A percentile compares a stretch with the other conserved stretches of the same genome.
Evolutionary conservation across 2,329 filamentous ascomycete species (phyloP).

Genomic region (Amylocarpus encephaloides): DNA sequence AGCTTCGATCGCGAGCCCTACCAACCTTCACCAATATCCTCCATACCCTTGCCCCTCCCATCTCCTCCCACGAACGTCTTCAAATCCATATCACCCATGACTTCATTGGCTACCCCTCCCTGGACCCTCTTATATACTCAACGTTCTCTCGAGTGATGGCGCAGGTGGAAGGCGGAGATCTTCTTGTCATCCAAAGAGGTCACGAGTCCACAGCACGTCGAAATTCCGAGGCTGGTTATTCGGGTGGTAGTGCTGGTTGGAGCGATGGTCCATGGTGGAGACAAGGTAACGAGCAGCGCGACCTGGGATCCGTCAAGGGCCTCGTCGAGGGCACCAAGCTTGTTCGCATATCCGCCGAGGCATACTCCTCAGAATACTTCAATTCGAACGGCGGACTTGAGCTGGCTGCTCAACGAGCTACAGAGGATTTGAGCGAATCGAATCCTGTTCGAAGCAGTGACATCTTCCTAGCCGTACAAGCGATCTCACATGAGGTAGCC

Average conservation of each 20-base stretch:
- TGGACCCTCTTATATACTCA: slow-evolving; percentile 85
- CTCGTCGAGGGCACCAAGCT: slow-evolving; percentile 85
- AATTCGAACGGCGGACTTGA: slow-evolving; percentile 70
- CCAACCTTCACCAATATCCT: slow-evolving; percentile 94
- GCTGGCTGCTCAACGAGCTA: slow-evolving; percentile 70
- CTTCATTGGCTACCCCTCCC: slow-evolving; percentile 84
- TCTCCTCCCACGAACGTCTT: slow-evolving; percentile 92
- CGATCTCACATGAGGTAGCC: slow-evolving; percentile 61
- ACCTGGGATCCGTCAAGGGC: slow-evolving; percentile 73
- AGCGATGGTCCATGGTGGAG: slow-evolving; percentile 97
- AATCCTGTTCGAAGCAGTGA: slow-evolving; percentile 92
- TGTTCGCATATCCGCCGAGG: slow-evolving; percentile 80
- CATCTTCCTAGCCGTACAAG: slow-evolving; percentile 93
- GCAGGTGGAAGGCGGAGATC: slow-evolving; percentile 95
- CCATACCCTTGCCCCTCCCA: slow-evolving; percentile 91
- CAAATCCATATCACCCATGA: slow-evolving; percentile 98
- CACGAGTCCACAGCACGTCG: slow-evolving; percentile 72
- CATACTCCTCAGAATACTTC: slow-evolving; percentile 82
- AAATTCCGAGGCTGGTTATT: slow-evolving; percentile 52
- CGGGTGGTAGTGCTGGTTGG: slow-evolving; percentile 63
- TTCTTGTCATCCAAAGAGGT: slow-evolving; percentile 89
- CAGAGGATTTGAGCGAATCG: slow-evolving; percentile 69
- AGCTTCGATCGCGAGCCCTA: slow-evolving; percentile 76
- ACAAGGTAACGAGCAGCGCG: slow-evolving; percentile 60
- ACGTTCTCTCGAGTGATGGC: slow-evolving; percentile 96